phyloP scores from a whole-genome alignment of 2,329 filamentous ascomycete genomes.

The Dothistroma pini region DNA sequence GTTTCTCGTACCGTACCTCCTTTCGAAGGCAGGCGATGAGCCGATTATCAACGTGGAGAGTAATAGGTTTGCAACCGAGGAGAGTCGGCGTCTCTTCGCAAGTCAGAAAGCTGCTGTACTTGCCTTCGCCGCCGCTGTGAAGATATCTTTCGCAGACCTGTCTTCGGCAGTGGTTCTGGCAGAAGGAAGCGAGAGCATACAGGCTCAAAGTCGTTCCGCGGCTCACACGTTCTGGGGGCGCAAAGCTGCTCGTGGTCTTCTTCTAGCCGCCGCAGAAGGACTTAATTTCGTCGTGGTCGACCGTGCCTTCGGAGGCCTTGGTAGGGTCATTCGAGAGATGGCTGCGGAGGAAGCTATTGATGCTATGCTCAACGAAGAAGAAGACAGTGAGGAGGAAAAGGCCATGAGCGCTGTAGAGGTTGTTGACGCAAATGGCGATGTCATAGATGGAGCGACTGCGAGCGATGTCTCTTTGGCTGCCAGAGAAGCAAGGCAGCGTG shows the following conservation, averaged over 20 bases:
- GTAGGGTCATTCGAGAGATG: constrained; percentile 35
- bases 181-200: constrained; percentile 19
- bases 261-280: constrained; percentile 57
- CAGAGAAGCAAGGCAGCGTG: constrained; percentile 2
- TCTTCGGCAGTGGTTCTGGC: constrained; percentile 36
- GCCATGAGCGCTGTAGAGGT: constrained; percentile 21
- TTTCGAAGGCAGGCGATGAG: constrained; percentile 49
- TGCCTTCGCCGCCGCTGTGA: constrained; percentile 54
- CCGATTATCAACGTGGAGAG: constrained; percentile 55
- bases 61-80: constrained; percentile 56
- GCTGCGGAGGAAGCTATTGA: constrained; percentile 17
- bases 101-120: constrained; percentile 54
- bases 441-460: constrained; percentile 17
- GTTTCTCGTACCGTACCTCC: constrained; percentile 57
- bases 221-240: constrained; percentile 56
- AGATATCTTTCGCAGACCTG: constrained; percentile 51
- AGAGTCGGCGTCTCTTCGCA: constrained; percentile 49
- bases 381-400: constrained; percentile 17
- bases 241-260: constrained; percentile 56
- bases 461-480: constrained; percentile 20
- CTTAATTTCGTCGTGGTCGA: constrained; percentile 58
- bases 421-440: constrained; percentile 13
- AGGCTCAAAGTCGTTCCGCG: constrained; percentile 43
- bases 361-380: constrained; percentile 16
- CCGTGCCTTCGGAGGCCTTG: constrained; percentile 59